Base-by-base conservation (phyloP, 2,329 filamentous ascomycete genomes). In the Aspergillus carbonarius region DNA sequence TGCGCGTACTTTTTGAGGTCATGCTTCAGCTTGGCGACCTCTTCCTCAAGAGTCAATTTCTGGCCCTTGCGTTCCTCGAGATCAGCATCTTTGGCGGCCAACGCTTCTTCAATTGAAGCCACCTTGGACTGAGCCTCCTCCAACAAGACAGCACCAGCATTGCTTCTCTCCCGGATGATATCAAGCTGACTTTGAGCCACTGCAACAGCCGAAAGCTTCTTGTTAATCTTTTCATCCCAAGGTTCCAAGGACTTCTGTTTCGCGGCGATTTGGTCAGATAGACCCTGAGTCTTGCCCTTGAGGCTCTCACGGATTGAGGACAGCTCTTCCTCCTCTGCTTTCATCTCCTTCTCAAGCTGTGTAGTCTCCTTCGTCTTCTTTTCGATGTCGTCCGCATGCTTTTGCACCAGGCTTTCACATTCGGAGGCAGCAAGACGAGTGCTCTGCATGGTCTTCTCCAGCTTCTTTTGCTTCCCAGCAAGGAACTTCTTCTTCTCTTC, bases 401-500 rank as follows among this genome's bases (percentile, higher is more conserved):
- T 88, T 70, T 90, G 87, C 10, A 95, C 89, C 8, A 91, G 86
- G 62, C 89, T 88, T 37, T 88, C 84, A 3, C 92, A 90, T 67
- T 96, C 92, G 0, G 85, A 83, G 0, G 86, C 85, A 5, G 89
- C 86, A 58, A 88, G 87, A 63, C 91, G 90, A 60, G 91, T 91
- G 47, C 88, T 89, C 55, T 87, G 82, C 61, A 95, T 90, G 0
- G 89, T 85, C 79, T 96, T 98, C 65, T 98, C 92, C 13, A 96
- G 83, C 78, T 99, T 99, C 80, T 95, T 96, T 68, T 91, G 88
- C 79, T 99, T 99, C 70, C 88, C 89, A 2, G 85, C 81, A 64
- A 99, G 78, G 75, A 98, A 98, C 73, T 99, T 99, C 74, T 89
- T 89, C 81, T 98, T 98, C 76, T 99, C 96, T 64, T 98, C 93